Conservation (phyloP, 1,139 yeast species). For the Suhomyces bribrorum region DNA sequence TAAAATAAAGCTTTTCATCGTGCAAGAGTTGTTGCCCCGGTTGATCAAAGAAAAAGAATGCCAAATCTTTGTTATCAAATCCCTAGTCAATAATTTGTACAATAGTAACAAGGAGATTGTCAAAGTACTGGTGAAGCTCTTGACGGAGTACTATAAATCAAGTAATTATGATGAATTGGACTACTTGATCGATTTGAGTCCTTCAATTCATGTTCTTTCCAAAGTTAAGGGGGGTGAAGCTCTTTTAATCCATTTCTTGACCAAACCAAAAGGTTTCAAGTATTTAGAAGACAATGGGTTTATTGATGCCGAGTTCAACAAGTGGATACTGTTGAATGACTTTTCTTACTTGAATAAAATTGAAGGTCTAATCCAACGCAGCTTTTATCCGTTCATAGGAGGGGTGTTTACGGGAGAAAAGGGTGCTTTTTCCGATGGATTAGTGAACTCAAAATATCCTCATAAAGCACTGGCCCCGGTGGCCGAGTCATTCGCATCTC, state of each 20-base stretch:
- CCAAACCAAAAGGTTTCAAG: constrained; percentile 36
- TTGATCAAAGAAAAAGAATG: constrained; percentile 37
- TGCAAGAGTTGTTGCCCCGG: constrained; percentile 52
- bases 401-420: background rate
- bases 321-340: constrained; percentile 28
- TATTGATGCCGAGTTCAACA: constrained; percentile 32
- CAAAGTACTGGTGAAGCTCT: constrained; percentile 20
- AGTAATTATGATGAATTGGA: constrained; percentile 19
- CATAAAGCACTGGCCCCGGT: background rate
- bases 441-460: background rate
- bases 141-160: constrained; percentile 15
- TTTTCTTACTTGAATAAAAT: constrained; percentile 27
- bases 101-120: constrained; percentile 64
- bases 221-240: constrained; percentile 27
- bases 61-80: constrained; percentile 42
- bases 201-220: constrained; percentile 33
- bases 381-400: constrained; percentile 29
- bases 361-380: constrained; percentile 23
- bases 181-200: constrained; percentile 32
- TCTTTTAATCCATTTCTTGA: constrained; percentile 32
- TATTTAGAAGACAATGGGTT: constrained; percentile 38
- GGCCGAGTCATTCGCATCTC: constrained; percentile 4
- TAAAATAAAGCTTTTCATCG: constrained; percentile 56
- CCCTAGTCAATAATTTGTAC: constrained; percentile 69
- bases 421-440: background rate